Percentiles rank a stretch among this genome's conserved stretches.
phyloP scores from a whole-genome alignment of 106 monocot species.

The Gastrodia elata region DNA sequence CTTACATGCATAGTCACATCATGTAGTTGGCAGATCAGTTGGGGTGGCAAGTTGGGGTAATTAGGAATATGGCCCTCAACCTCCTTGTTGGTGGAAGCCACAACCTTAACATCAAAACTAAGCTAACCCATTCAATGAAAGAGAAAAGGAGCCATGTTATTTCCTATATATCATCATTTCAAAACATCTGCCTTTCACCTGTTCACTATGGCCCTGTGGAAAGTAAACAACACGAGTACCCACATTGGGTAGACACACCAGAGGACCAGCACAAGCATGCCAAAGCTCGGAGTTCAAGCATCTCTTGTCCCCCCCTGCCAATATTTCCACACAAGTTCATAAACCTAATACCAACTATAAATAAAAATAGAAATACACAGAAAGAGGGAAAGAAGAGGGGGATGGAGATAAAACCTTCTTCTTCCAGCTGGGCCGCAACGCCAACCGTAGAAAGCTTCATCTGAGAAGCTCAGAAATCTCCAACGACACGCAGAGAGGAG shows the following conservation, averaged over 20 bases:
- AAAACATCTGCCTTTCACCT: conserved; percentile 23
- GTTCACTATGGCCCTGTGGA: conserved; percentile 89
- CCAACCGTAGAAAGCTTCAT: conserved; percentile 49
- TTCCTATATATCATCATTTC: not conserved
- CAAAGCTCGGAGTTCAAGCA: conserved; percentile 86
- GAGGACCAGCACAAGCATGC: conserved; percentile 88
- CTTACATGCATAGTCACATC: conserved; percentile 88
- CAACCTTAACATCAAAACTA: conserved; percentile 38
- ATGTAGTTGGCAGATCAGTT: conserved; percentile 85
- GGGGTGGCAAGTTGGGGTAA: conserved; percentile 73
- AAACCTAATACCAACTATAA: not conserved
- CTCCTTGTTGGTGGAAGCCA: conserved; percentile 78
- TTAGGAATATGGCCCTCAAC: conserved; percentile 80
- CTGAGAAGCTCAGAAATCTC: not conserved
- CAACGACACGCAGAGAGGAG: not conserved
- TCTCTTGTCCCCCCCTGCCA: conserved; percentile 53
- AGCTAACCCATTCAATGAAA: conserved; percentile 5
- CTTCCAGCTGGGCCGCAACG: conserved; percentile 19
- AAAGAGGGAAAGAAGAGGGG: not conserved
- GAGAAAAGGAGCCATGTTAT: not conserved
- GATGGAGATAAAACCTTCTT: conserved; percentile 21
- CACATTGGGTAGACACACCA: conserved; percentile 68
- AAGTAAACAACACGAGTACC: conserved; percentile 84
- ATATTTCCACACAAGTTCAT: conserved; percentile 1
- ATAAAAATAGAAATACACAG: not conserved